phyloP scores from a whole-genome alignment of 306 rosid genomes.

The Rosa multiflora region DNA sequence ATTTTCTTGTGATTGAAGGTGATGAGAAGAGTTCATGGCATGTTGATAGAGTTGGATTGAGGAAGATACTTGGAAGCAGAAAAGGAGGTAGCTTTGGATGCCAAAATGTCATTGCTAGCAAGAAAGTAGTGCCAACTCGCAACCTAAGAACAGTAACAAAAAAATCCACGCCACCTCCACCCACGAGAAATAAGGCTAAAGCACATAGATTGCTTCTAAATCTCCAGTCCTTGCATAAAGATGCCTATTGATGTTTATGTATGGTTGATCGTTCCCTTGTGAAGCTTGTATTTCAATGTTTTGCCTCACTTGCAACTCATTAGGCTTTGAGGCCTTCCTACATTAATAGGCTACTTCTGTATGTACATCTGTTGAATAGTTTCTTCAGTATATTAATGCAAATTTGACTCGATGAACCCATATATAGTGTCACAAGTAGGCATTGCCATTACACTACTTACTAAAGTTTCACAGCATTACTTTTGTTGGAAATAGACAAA shows the following conservation, averaged over 20 bases:
- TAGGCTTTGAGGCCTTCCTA: background rate
- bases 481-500: too few species aligned
- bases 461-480: background rate
- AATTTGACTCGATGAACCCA: background rate
- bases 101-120: background rate
- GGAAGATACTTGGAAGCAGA: background rate
- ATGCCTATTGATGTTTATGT: background rate
- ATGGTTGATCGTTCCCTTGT: background rate
- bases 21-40: constrained; percentile 4
- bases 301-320: background rate
- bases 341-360: background rate
- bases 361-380: background rate
- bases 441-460: background rate
- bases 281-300: background rate
- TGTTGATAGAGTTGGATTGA: constrained; percentile 2
- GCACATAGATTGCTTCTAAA: background rate
- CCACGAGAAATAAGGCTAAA: background rate
- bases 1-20: background rate
- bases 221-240: constrained; percentile 14
- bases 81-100: background rate
- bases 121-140: background rate
- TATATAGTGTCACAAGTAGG: background rate
- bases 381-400: background rate
- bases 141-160: background rate
- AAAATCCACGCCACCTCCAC: constrained; percentile 9